phyloP scores from a whole-genome alignment of 768 basidiomycete species.

The Dendrothele bispora region DNA sequence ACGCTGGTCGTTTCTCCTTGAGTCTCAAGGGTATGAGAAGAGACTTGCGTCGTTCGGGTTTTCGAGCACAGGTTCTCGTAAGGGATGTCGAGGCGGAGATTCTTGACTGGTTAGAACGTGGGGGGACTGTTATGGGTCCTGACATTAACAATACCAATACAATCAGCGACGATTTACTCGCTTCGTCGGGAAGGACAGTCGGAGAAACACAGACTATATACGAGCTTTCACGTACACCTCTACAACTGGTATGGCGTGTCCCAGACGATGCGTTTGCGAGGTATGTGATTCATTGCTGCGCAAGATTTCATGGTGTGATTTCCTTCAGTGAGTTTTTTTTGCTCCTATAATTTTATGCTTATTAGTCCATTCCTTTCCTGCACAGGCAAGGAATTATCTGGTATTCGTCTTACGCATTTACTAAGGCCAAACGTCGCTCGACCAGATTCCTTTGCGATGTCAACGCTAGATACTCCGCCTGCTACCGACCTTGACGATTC shows the following conservation, averaged over 20 bases:
- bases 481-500: slow-evolving; percentile 63
- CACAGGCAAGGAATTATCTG: slow-evolving; percentile 58
- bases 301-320: slow-evolving; percentile 75
- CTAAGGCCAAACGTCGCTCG: slow-evolving; percentile 74
- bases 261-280: slow-evolving; percentile 71
- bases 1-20: slow-evolving; percentile 75
- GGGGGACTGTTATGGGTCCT: slow-evolving; percentile 56
- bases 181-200: slow-evolving; percentile 41
- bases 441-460: slow-evolving; percentile 46
- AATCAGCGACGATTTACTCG: slow-evolving; percentile 21
- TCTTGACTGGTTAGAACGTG: slow-evolving; percentile 57
- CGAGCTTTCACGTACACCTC: slow-evolving; percentile 67
- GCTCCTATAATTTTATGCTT: not conserved
- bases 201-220: slow-evolving; percentile 52
- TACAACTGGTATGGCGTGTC: slow-evolving; percentile 74
- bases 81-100: slow-evolving; percentile 68
- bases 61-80: slow-evolving; percentile 62
- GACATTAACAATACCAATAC: too few relatives aligned
- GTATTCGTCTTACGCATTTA: slow-evolving; percentile 72
- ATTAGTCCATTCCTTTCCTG: not conserved
- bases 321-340: slow-evolving; percentile 66
- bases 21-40: slow-evolving; percentile 75
- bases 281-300: slow-evolving; percentile 82
- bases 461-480: slow-evolving; percentile 68
- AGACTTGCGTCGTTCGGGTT: slow-evolving; percentile 60